Evolutionary conservation across 116 monocot species (phyloP).

Genomic region (Trichopus zeylanicus): DNA sequence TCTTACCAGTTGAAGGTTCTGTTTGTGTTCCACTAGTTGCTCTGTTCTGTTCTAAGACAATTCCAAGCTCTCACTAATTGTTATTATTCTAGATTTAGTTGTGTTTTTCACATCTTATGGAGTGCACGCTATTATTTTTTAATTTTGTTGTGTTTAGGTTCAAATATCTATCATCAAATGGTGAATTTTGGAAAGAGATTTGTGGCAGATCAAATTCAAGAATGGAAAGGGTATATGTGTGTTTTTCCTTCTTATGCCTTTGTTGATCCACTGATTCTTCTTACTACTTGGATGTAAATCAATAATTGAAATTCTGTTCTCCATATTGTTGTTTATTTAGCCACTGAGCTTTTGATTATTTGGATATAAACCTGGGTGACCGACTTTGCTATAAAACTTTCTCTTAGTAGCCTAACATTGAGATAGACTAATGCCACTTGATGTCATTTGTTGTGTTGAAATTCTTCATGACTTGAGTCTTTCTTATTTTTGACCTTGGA

Average conservation of each 20-base stretch:
- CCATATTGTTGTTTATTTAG: no score
- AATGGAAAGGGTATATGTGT: slow-evolving; percentile 45
- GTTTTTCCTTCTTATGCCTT: neutral
- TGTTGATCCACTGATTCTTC: no score
- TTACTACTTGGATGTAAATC: no score
- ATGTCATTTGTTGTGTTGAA: no score
- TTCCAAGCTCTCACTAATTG: neutral
- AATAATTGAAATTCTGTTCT: neutral
- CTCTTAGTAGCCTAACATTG: no score
- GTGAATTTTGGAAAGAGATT: slow-evolving; percentile 51
- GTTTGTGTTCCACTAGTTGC: neutral
- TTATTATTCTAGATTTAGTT: no score
- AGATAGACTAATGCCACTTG: no score
- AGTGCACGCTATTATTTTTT: neutral
- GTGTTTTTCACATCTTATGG: neutral
- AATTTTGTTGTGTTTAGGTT: neutral
- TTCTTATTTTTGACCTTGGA: no score
- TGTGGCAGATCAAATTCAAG: slow-evolving; percentile 34
- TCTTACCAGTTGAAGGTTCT: neutral
- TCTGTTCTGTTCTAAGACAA: neutral
- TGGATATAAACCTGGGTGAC: no score
- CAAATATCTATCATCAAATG: slow-evolving; percentile 21
- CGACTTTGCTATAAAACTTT: no score
- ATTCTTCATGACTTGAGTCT: no score
- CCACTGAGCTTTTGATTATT: no score